These are phyloP conservation scores for Ensete glaucum DNA, from an alignment of 176 grass and related monocot species.

Conservation along the genomic window DNA sequence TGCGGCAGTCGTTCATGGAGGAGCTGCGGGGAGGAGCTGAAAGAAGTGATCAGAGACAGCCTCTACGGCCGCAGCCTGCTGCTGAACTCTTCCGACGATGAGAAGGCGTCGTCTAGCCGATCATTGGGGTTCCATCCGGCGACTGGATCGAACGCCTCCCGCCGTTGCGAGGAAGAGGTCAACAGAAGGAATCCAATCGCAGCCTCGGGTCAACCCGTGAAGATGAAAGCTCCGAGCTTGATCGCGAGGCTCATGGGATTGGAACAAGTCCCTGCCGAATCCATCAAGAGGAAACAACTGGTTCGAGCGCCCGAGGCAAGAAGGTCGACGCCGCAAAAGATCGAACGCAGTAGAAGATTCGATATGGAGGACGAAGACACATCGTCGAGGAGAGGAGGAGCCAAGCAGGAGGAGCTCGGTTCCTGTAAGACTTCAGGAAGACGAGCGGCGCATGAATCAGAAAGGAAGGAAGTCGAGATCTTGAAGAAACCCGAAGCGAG, in stretches of 20 bases:
- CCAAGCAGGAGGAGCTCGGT: not conserved
- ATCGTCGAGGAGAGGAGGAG: not conserved
- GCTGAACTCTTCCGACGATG: conserved; percentile 24
- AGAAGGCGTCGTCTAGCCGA: conserved; percentile 36
- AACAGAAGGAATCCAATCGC: not conserved
- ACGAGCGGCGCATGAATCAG: not conserved
- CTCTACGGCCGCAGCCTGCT: conserved; percentile 43
- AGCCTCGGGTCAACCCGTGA: conserved; percentile 22
- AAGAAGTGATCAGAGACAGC: conserved; percentile 51
- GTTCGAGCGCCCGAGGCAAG: too few species aligned
- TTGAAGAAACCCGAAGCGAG: conserved; percentile 20
- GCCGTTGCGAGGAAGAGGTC: conserved; percentile 23
- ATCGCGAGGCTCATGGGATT: conserved; percentile 89
- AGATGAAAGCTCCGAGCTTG: conserved; percentile 37
- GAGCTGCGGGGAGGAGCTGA: conserved; percentile 35
- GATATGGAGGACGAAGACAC: not conserved
- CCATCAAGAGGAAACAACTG: too few species aligned
- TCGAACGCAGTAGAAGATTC: not conserved
- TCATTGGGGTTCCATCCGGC: conserved; percentile 24
- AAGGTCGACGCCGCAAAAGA: too few species aligned
- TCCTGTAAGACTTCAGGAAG: not conserved
- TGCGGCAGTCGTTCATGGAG: conserved; percentile 17
- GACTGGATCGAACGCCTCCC: conserved; percentile 21
- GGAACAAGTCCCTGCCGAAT: conserved; percentile 31
- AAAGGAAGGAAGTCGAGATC: conserved; percentile 8